A percentile compares a stretch with the other conserved stretches of the same genome.
phyloP scores from a whole-genome alignment of 2,329 filamentous ascomycete genomes.

The Falciphora oryzae region DNA sequence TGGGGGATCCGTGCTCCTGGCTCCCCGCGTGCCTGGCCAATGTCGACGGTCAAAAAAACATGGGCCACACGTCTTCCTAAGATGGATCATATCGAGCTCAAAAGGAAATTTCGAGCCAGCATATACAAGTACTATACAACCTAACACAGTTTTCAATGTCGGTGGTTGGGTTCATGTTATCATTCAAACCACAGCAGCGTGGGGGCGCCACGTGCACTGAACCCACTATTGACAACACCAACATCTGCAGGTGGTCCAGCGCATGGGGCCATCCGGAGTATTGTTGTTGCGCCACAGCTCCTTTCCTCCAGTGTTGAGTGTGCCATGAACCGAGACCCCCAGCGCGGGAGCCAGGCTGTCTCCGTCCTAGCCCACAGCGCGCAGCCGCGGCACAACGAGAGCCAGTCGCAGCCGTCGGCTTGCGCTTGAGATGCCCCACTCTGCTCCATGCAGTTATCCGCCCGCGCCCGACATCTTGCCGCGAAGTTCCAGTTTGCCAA shows the following conservation, averaged over 20 bases:
- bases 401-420: background rate
- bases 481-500: background rate
- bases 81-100: too few species aligned
- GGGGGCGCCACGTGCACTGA: background rate
- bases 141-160: too few species aligned
- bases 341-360: background rate
- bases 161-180: too few species aligned
- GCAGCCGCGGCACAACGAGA: background rate
- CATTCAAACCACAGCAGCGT: too few species aligned
- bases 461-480: background rate
- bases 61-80: too few species aligned
- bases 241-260: background rate
- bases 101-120: too few species aligned
- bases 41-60: too few species aligned
- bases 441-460: background rate
- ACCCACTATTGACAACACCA: background rate
- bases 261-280: background rate
- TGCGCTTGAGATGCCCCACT: background rate
- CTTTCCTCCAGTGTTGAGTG: background rate
- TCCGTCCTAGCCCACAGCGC: background rate
- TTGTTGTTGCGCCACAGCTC: background rate
- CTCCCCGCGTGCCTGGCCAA: too few species aligned
- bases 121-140: too few species aligned
- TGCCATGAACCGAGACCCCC: background rate
- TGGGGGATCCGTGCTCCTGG: too few species aligned